Evolutionary conservation across 2,329 filamentous ascomycete species (phyloP).

Genomic region (Microascus cirrosus): DNA sequence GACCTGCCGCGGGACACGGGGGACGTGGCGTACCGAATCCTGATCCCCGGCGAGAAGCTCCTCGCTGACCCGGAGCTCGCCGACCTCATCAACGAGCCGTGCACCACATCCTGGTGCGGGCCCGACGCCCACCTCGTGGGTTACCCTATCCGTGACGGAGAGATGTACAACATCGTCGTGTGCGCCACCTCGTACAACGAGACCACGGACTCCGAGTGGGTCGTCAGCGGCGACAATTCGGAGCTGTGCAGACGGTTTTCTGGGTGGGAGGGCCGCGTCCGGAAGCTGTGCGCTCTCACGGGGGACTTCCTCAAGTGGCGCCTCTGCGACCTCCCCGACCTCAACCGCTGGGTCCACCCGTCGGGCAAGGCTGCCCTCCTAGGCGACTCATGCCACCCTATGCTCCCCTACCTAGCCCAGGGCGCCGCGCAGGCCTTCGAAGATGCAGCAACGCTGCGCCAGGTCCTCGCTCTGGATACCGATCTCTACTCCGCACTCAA

Average conservation of each 20-base stretch:
- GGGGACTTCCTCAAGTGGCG: constrained; percentile 33
- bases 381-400: constrained; percentile 33
- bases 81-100: constrained; percentile 8
- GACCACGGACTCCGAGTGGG: constrained; percentile 9
- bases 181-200: constrained; percentile 2
- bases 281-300: constrained; percentile 20
- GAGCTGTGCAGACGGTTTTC: constrained; percentile 22
- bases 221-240: constrained; percentile 17
- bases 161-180: constrained; percentile 4
- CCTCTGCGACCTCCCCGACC: constrained; percentile 26
- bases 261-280: constrained; percentile 22
- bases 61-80: constrained; percentile 6
- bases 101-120: constrained; percentile 3
- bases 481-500: constrained; percentile 3
- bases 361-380: constrained; percentile 26
- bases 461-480: constrained; percentile 8
- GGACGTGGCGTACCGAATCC: constrained; percentile 25
- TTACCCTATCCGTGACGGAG: constrained; percentile 2
- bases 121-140: constrained; percentile 2
- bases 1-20: constrained; percentile 18
- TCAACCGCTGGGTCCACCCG: constrained; percentile 27
- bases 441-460: constrained; percentile 22
- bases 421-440: constrained; percentile 28
- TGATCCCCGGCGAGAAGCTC: constrained; percentile 15
- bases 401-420: constrained; percentile 35